phyloP scores from a whole-genome alignment of 2,329 filamentous ascomycete genomes.

The Helminthosporium solani region DNA sequence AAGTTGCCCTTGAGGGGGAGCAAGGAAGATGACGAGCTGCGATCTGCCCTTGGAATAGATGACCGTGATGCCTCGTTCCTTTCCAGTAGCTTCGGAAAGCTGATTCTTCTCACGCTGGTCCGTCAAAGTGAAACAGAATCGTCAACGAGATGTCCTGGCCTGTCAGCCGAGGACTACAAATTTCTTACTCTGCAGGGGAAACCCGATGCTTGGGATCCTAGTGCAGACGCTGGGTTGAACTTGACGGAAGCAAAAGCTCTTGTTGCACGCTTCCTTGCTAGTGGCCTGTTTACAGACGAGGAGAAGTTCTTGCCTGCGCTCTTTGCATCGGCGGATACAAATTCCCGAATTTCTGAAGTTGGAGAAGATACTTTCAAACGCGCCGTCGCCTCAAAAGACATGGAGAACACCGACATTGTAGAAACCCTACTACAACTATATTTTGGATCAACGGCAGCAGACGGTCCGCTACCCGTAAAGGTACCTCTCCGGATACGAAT shows the following conservation, averaged over 20 bases:
- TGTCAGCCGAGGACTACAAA: constrained; percentile 64
- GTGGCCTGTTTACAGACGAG: constrained; percentile 78
- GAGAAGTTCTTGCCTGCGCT: constrained; percentile 83
- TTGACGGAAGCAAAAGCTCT: constrained; percentile 69
- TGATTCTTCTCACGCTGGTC: constrained; percentile 64
- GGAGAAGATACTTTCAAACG: constrained; percentile 88
- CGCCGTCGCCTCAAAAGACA: constrained; percentile 63
- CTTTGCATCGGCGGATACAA: constrained; percentile 78
- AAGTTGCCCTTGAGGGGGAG: constrained; percentile 74
- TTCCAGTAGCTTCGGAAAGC: constrained; percentile 71
- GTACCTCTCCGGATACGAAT: constrained; percentile 75
- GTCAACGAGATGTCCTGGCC: constrained; percentile 56
- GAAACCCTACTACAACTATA: constrained; percentile 71
- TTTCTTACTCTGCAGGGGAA: constrained; percentile 69
- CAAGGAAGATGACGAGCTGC: constrained; percentile 71
- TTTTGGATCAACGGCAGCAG: constrained; percentile 50
- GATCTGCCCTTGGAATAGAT: constrained; percentile 65
- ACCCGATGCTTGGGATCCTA: constrained; percentile 67
- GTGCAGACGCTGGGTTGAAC: constrained; percentile 61
- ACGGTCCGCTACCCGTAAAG: constrained; percentile 52
- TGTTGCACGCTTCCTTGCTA: constrained; percentile 71
- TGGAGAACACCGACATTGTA: constrained; percentile 69
- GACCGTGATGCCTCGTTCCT: constrained; percentile 73
- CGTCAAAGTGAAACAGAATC: constrained; percentile 42
- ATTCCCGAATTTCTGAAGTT: constrained; percentile 77